A percentile compares a stretch with the other conserved stretches of the same genome.
These are phyloP conservation scores for Debaryomyces hansenii DNA, from an alignment of 805 yeast genomes.

Conservation along the genomic window DNA sequence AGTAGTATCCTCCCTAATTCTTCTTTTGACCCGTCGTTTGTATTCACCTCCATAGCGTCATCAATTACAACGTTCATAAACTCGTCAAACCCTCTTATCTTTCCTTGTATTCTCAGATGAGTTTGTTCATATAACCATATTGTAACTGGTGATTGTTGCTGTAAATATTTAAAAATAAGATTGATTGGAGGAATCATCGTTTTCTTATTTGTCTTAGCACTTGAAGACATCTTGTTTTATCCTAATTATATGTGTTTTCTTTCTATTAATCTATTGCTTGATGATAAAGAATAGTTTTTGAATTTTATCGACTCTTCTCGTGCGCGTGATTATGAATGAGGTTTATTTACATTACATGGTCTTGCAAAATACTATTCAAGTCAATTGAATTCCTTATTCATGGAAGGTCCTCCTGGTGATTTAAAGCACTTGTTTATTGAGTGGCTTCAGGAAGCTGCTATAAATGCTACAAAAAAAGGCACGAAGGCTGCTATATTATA, in stretches of 20 bases:
- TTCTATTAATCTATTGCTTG: too few relatives aligned
- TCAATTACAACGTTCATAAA: constrained; percentile 81
- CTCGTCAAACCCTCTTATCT: constrained; percentile 91
- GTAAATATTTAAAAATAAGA: constrained; percentile 81
- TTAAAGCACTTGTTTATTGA: constrained; percentile 50
- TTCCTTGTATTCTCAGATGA: constrained; percentile 74
- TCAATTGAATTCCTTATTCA: neutral
- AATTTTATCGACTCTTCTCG: neutral
- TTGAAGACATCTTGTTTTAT: constrained; percentile 9
- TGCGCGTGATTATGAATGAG: neutral
- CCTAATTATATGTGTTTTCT: neutral
- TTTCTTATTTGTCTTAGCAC: constrained; percentile 17
- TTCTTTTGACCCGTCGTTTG: constrained; percentile 49
- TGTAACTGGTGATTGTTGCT: constrained; percentile 74
- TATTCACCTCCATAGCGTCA: constrained; percentile 63
- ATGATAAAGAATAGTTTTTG: neutral
- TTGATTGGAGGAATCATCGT: constrained; percentile 86
- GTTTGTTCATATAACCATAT: constrained; percentile 92
- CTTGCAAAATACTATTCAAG: neutral
- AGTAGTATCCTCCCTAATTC: constrained; percentile 73
- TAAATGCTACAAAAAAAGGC: constrained; percentile 45
- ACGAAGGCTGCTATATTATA: constrained; percentile 55
- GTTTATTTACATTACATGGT: neutral
- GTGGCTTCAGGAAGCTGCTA: constrained; percentile 60
- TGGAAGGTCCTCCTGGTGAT: constrained; percentile 21